phyloP scores from a whole-genome alignment of 2,329 filamentous ascomycete species.

The Eutypella sp. region DNA sequence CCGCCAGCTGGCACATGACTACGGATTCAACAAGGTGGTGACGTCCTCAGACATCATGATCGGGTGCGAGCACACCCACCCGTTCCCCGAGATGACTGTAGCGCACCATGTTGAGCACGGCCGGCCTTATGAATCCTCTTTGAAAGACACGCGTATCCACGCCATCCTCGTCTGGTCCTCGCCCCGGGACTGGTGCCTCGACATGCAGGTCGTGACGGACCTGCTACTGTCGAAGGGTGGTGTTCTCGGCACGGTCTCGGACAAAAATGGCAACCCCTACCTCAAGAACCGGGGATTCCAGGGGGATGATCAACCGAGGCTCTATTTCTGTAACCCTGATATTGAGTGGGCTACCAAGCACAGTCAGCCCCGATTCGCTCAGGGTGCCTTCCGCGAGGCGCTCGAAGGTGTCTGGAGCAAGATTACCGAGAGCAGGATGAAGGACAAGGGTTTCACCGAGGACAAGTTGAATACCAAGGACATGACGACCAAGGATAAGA shows the following conservation, averaged over 20 bases:
- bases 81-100: slow-evolving; percentile 32
- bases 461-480: too few species aligned
- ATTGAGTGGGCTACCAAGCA: slow-evolving; percentile 65
- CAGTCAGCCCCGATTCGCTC: slow-evolving; percentile 61
- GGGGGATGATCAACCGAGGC: slow-evolving; percentile 58
- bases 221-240: slow-evolving; percentile 40
- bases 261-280: slow-evolving; percentile 46
- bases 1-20: slow-evolving; percentile 23
- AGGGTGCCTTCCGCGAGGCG: slow-evolving; percentile 63
- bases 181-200: slow-evolving; percentile 31
- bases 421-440: slow-evolving; percentile 30
- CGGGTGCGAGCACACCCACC: slow-evolving; percentile 20
- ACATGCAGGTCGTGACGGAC: slow-evolving; percentile 27
- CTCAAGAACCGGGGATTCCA: slow-evolving; percentile 28
- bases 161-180: slow-evolving; percentile 31
- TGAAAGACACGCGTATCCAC: slow-evolving; percentile 13
- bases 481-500: too few species aligned
- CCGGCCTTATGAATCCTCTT: slow-evolving; percentile 13
- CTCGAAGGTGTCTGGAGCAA: slow-evolving; percentile 60
- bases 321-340: slow-evolving; percentile 70
- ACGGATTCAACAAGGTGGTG: slow-evolving; percentile 33
- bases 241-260: slow-evolving; percentile 57
- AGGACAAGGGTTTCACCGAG: too few species aligned
- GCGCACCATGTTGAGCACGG: slow-evolving; percentile 31
- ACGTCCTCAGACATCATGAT: slow-evolving; percentile 29